A percentile compares a stretch with the other conserved stretches of the same genome.
These are phyloP conservation scores for Taiwanofungus camphoratus DNA, from an alignment of 1,284 basidiomycete species.

Conservation along the genomic window DNA sequence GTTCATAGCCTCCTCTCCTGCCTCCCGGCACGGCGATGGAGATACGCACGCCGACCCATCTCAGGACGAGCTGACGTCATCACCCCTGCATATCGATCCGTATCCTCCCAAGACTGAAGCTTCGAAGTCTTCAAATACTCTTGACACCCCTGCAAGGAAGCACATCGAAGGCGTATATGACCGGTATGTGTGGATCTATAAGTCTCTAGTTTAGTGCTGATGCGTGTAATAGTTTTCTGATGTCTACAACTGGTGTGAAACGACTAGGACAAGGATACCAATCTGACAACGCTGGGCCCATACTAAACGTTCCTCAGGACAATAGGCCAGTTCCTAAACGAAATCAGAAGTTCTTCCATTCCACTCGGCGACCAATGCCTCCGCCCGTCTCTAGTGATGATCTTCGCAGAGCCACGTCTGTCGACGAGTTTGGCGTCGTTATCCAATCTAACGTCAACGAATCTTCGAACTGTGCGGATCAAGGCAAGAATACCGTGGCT, in stretches of 20 bases:
- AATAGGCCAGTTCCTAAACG: constrained; percentile 28
- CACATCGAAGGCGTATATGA: constrained; percentile 69
- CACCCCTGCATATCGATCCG: constrained; percentile 56
- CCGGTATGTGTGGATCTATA: constrained; percentile 27
- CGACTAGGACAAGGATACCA: constrained; percentile 72
- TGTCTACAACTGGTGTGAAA: constrained; percentile 71
- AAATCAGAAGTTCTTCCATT: constrained; percentile 45
- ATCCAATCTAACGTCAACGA: constrained; percentile 7
- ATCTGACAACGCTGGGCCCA: constrained; percentile 48
- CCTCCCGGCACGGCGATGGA: neutral
- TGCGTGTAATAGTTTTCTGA: constrained; percentile 41
- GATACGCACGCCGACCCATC: constrained; percentile 3
- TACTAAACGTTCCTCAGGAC: constrained; percentile 19
- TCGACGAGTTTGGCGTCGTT: constrained; percentile 28
- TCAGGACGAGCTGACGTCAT: constrained; percentile 47
- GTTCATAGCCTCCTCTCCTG: constrained; percentile 42
- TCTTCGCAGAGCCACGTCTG: constrained; percentile 21
- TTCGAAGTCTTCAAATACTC: constrained; percentile 30
- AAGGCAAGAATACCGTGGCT: constrained; percentile 43
- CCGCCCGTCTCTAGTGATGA: constrained; percentile 66
- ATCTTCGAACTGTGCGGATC: constrained; percentile 32
- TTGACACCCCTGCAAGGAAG: constrained; percentile 48
- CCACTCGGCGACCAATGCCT: constrained; percentile 50
- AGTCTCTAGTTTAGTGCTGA: neutral
- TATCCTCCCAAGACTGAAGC: constrained; percentile 40